phyloP scores from a whole-genome alignment of 2,329 filamentous ascomycete species.

The Beauveria medogensis region DNA sequence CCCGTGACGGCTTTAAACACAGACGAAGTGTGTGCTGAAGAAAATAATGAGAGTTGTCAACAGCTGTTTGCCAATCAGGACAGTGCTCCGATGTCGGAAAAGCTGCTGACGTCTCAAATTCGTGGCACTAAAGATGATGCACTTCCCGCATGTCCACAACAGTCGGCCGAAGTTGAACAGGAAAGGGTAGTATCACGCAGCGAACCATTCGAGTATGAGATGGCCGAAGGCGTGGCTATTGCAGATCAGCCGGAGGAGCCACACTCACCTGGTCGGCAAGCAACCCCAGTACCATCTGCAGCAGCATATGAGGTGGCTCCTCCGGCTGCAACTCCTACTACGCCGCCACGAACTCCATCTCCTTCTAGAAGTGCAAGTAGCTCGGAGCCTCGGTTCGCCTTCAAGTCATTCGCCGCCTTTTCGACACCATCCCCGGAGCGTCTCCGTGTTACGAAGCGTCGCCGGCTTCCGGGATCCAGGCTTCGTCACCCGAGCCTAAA shows the following conservation, averaged over 20 bases:
- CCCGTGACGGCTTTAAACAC: no score
- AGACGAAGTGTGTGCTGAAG: not conserved
- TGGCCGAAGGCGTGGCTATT: not conserved
- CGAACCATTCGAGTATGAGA: not conserved
- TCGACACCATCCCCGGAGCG: constrained; percentile 40
- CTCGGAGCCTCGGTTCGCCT: constrained; percentile 38
- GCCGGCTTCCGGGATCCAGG: constrained; percentile 16
- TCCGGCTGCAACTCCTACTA: not conserved
- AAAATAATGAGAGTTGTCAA: not conserved
- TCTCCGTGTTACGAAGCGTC: constrained; percentile 14
- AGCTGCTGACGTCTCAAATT: not conserved
- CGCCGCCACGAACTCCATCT: not conserved
- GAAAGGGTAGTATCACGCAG: not conserved
- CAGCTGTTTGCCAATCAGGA: not conserved
- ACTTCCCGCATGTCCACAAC: not conserved
- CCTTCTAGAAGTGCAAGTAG: constrained; percentile 24
- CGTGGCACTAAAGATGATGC: not conserved
- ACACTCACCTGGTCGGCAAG: not conserved
- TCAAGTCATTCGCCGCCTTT: constrained; percentile 46
- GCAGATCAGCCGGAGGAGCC: not conserved
- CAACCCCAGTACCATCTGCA: not conserved
- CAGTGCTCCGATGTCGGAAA: not conserved
- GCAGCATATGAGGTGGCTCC: not conserved
- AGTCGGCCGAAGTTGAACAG: not conserved
- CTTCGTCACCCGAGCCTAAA: constrained; percentile 25